A percentile compares a stretch with the other conserved stretches of the same genome.
These are phyloP conservation scores for Prunus salicina DNA, from an alignment of 306 rosid species.

Conservation along the genomic window DNA sequence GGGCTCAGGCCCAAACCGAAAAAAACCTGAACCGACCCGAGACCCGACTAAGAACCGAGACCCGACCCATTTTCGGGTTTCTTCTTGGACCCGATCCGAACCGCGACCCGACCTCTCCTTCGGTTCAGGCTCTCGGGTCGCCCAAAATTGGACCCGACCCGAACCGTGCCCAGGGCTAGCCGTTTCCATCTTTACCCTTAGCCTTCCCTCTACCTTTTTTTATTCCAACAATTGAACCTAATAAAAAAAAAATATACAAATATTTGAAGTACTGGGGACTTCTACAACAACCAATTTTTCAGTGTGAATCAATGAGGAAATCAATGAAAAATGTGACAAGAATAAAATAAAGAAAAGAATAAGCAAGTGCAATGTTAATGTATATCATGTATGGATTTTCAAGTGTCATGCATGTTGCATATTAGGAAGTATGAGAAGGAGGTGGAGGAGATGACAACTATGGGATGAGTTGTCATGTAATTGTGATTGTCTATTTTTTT, in stretches of 20 bases:
- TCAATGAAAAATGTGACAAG: background rate
- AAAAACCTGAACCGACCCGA: no score
- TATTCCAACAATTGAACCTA: background rate
- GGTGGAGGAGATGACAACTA: conserved; percentile 72
- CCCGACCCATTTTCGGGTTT: no score
- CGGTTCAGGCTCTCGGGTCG: no score
- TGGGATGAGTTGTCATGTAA: no score
- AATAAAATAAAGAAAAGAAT: background rate
- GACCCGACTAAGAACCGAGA: no score
- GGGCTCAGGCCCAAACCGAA: no score
- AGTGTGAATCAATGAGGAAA: conserved; percentile 18
- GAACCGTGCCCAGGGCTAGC: no score
- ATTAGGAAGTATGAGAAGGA: conserved; percentile 91
- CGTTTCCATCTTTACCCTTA: background rate
- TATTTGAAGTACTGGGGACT: conserved; percentile 85
- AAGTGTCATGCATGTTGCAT: conserved; percentile 25
- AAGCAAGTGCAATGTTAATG: background rate
- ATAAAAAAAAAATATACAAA: background rate
- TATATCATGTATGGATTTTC: background rate
- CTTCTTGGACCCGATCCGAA: no score
- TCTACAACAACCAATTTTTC: conserved; percentile 97
- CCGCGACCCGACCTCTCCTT: no score
- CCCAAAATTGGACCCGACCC: no score
- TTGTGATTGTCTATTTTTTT: no score
- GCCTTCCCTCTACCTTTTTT: background rate